Conservation (phyloP, 2,329 filamentous ascomycete genomes). For the Talaromyces rugulosus region DNA sequence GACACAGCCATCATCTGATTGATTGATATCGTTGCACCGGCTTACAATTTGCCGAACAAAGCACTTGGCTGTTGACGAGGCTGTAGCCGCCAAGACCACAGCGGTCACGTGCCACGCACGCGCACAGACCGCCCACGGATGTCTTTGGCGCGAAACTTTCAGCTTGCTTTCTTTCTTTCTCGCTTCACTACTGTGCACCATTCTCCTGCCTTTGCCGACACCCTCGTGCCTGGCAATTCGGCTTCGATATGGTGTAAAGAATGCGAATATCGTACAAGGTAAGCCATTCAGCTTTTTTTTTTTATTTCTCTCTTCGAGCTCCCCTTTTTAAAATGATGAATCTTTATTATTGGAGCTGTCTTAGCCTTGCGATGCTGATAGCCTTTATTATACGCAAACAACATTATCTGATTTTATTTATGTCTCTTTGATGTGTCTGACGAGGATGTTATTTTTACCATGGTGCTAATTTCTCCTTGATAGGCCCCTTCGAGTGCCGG, state of each 20-base stretch:
- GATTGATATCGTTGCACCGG: neutral
- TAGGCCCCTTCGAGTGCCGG: slow-evolving; percentile 27
- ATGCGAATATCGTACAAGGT: slow-evolving; percentile 14
- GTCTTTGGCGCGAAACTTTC: neutral
- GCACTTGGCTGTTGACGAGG: neutral
- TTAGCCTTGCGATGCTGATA: slow-evolving; percentile 59
- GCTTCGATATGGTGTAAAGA: slow-evolving; percentile 12
- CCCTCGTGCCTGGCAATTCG: slow-evolving; percentile 8
- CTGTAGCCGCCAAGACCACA: neutral
- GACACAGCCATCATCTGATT: neutral
- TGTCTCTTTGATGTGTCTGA: slow-evolving; percentile 14
- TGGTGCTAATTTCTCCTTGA: slow-evolving; percentile 1
- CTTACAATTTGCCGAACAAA: neutral
- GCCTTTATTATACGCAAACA: slow-evolving; percentile 49
- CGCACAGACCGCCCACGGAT: neutral
- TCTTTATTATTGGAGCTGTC: slow-evolving; percentile 73
- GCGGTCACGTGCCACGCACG: neutral
- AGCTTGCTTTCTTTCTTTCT: neutral
- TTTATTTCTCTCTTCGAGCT: neutral
- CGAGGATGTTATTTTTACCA: neutral
- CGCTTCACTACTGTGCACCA: neutral
- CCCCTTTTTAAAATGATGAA: slow-evolving; percentile 50
- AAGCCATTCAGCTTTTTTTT: neutral
- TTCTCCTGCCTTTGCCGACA: neutral
- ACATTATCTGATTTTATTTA: slow-evolving; percentile 4